Percentiles rank a stretch among this genome's conserved stretches.
phyloP scores from a whole-genome alignment of 2,329 filamentous ascomycete species.

The Arthrobotrys iridis region DNA sequence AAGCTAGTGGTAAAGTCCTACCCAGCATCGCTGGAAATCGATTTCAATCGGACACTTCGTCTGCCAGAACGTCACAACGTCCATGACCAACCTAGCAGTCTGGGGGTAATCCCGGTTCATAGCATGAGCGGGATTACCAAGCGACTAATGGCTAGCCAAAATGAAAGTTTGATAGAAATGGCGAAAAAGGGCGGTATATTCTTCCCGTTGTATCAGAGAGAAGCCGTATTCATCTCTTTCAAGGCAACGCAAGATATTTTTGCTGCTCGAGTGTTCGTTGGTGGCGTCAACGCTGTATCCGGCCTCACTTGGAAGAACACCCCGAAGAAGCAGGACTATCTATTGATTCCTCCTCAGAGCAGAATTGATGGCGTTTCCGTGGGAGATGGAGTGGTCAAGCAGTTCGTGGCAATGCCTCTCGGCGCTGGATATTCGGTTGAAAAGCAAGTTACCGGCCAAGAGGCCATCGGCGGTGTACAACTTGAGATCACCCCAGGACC shows the following conservation, averaged over 20 bases:
- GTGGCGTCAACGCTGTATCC: conserved; percentile 60
- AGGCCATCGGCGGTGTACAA: conserved; percentile 63
- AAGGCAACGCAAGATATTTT: conserved; percentile 59
- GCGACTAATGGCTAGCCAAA: conserved; percentile 1
- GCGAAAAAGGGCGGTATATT: conserved; percentile 63
- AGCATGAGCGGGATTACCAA: background rate
- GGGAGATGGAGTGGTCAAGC: conserved; percentile 61
- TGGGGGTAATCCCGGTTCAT: background rate
- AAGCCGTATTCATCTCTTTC: conserved; percentile 64
- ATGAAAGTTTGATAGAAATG: conserved; percentile 57
- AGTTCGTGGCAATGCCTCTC: conserved; percentile 66
- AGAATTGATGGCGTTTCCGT: conserved; percentile 64
- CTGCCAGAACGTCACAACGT: background rate
- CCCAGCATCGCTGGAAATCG: background rate
- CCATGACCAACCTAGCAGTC: conserved; percentile 2
- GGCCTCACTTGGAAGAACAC: conserved; percentile 17
- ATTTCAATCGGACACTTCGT: conserved; percentile 5
- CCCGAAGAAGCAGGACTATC: conserved; percentile 62
- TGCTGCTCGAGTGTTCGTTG: conserved; percentile 61
- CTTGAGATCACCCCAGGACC: conserved; percentile 63
- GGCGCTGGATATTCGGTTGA: conserved; percentile 64
- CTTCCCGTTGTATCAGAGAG: conserved; percentile 64
- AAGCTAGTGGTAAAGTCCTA: background rate
- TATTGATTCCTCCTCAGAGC: conserved; percentile 61
- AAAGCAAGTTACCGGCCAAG: conserved; percentile 63